Evolutionary conservation across 23 red algal species (phyloP), one percentile per base, ranked within the genome.

Genomic region (Chondrus crispus): DNA sequence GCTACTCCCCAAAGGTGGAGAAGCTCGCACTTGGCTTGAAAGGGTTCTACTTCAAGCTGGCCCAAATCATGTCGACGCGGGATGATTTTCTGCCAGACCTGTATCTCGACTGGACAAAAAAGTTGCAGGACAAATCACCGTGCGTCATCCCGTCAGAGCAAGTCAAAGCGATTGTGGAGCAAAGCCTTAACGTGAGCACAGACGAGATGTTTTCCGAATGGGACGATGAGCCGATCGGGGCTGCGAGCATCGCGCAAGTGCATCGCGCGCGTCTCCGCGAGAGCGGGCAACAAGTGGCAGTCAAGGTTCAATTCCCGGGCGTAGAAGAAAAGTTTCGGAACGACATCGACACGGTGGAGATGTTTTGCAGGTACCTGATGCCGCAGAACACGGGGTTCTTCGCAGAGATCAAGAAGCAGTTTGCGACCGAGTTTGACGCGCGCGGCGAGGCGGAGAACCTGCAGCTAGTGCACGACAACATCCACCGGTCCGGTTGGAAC

Each of bases 31-130:
- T 94, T 12, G 72, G 75, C 38, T 68, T 97, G 76, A 55, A 84
- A 36, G 95, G 95, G 46, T 92, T 97, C 33, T 97, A 92, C 81
- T 88, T 84, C 80, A 97, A 97, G 68, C 69, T 90, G 26, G 91
- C 84, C 6, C 95, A 97, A 47, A 88, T 93, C 42, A 73, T 93
- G 29, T 75, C 72, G 16, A 97, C 95, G 20, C 72, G 95, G 22
- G 95, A 92, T 29, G 95, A 97, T 33, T 87, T 89, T 51, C 84
- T 97, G 62, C 89, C 95, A 3, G 58, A 75, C 32, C 74, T 93
- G 49, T 97, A 97, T 83, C 60, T 94, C 20, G 53, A 85, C 12
- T 92, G 89, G 88, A 76, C 76, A 47, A 93, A 93, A 50, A 55
- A 93, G 62, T 38, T 94, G 66, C 95, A 97, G 79, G 95, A 97